Base-by-base conservation (phyloP, 208 protist species). In the Trypanosomatidae sp. region DNA sequence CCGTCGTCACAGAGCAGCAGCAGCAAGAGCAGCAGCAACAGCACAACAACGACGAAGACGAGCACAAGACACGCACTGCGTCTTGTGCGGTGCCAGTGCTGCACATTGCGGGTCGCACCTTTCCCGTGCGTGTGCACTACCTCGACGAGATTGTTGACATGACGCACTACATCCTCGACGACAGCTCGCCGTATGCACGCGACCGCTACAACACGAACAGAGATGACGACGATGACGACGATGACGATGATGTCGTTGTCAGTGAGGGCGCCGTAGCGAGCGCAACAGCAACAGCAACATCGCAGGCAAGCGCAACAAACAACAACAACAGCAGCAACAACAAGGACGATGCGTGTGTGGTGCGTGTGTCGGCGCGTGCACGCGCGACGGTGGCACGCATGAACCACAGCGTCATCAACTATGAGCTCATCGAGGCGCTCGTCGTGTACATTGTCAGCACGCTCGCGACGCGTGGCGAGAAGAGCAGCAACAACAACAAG, bases 361-460 rank as follows among this genome's bases (percentile, higher is more conserved):
- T 85, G 33, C 43, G 61, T 20, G 78, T 66, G 6, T 77, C 75
- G 2, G 53, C 50, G 6, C 64, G 66, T 40, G 90, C 75, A 4
- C 39, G 85, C 2, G 61, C 83, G n/a, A 79, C 56, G 3, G 52
- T 90, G 45, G 61, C 70, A 10, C 55, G 64, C 21, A 81, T 98
- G 68, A 88, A 96, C 37, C 69, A 81, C 37, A 81, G 92, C 18
- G 44, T 90, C 23, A 88, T 97, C 57, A 97, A 98, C 77, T 91
- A 93, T 54, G 92, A 98, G 52, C 64, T 97, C 32, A 95, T 97
- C 40, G 82, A 91, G 53, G 35, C 42, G 40, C 73, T 97, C 16
- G 71, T 98, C 13, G 27, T 61, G 30, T 75, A 96, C 59, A 94
- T 97, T 69, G 66, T 80, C 44, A 51, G 25, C 13, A 38, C 24